These are phyloP conservation scores for Microbotryum lychnidis-dioicae DNA, from an alignment of 1,284 basidiomycete species.

Conservation along the genomic window DNA sequence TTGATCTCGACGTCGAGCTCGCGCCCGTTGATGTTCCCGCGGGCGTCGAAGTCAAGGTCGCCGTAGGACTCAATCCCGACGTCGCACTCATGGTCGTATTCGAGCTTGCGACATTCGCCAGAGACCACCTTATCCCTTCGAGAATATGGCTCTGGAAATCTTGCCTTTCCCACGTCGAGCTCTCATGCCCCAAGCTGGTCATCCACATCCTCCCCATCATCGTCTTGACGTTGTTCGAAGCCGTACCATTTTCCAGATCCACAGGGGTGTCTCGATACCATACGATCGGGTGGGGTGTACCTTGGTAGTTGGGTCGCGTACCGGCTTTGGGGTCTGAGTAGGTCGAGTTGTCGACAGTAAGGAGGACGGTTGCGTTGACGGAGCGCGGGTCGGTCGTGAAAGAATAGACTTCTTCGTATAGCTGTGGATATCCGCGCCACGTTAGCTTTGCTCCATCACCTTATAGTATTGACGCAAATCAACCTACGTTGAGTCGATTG, in stretches of 20 bases:
- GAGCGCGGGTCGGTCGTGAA: slow-evolving; percentile 25
- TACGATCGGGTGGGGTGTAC: slow-evolving; percentile 20
- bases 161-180: slow-evolving; percentile 18
- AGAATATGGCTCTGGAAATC: slow-evolving; percentile 19
- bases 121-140: slow-evolving; percentile 13
- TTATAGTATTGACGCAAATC: no score
- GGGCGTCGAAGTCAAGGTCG: not conserved
- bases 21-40: not conserved
- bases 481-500: slow-evolving; percentile 4
- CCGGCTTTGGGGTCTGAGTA: slow-evolving; percentile 11
- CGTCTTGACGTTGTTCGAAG: not conserved
- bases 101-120: not conserved
- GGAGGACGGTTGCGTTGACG: slow-evolving; percentile 26
- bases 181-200: slow-evolving; percentile 15
- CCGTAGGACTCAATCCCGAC: no score
- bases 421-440: no score
- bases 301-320: slow-evolving; percentile 19
- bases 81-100: not conserved
- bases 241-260: slow-evolving; percentile 25
- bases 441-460: no score
- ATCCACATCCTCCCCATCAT: slow-evolving; percentile 27
- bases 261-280: slow-evolving; percentile 25
- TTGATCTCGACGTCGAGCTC: not conserved
- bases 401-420: slow-evolving; percentile 23
- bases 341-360: slow-evolving; percentile 14